Conservation (phyloP, 495 filamentous ascomycete species). For the Clohesyomyces aquaticus region DNA sequence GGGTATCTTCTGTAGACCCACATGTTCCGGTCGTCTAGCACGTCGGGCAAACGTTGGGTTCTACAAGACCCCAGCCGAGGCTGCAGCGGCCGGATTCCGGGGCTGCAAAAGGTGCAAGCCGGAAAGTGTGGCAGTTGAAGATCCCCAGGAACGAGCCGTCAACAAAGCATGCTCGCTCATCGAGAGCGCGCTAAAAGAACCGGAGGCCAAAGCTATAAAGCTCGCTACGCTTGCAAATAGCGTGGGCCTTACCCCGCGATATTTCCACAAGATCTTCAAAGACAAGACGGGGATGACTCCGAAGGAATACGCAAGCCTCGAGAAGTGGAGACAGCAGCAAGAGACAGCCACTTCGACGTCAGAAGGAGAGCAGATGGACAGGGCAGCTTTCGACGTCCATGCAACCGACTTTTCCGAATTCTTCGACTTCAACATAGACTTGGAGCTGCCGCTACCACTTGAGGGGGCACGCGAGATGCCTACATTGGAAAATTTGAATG, state of each 20-base stretch:
- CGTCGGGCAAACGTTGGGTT: conserved; percentile 65
- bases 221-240: conserved; percentile 57
- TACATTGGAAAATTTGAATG: neutral
- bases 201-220: conserved; percentile 47
- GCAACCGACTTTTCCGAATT: neutral
- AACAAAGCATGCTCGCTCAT: conserved; percentile 51
- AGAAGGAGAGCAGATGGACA: neutral
- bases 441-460: neutral
- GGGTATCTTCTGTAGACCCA: neutral
- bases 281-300: conserved; percentile 63
- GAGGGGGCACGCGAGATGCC: neutral
- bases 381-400: neutral
- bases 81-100: conserved; percentile 60
- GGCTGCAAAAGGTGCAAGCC: conserved; percentile 69
- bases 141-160: conserved; percentile 53
- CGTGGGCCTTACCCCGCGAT: conserved; percentile 61
- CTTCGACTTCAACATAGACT: neutral
- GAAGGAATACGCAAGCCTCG: conserved; percentile 54
- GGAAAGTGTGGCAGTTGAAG: conserved; percentile 46
- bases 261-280: conserved; percentile 68
- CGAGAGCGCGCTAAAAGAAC: conserved; percentile 28
- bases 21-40: conserved; percentile 30
- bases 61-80: conserved; percentile 59
- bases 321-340: neutral
- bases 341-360: no score